A percentile compares a stretch with the other conserved stretches of the same genome.
Evolutionary conservation across 2,329 filamentous ascomycete genomes (phyloP).

Genomic region (Davidsoniella eucalypti): DNA sequence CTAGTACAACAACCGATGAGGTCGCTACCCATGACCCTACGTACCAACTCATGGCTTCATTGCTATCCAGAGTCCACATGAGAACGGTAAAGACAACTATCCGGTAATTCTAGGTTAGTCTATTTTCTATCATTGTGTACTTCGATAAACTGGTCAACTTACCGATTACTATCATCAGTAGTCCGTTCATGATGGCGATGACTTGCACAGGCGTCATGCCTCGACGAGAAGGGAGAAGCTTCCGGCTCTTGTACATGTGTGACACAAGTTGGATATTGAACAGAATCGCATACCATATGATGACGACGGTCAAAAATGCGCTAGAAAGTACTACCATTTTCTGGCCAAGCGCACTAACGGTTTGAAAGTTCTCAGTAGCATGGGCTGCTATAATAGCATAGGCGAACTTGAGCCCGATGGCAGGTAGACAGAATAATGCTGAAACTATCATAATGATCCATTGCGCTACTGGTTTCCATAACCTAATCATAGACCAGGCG

Average conservation of each 20-base stretch:
- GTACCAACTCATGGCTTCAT: too few species aligned
- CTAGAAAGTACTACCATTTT: background rate
- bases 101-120: too few species aligned
- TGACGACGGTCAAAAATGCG: conserved; percentile 19
- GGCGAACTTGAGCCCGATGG: conserved; percentile 16
- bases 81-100: too few species aligned
- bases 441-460: conserved; percentile 17
- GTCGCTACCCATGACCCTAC: background rate
- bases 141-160: conserved; percentile 13
- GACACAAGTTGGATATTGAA: conserved; percentile 35
- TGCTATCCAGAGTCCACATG: too few species aligned
- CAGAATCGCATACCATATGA: conserved; percentile 37
- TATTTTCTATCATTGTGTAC: too few species aligned
- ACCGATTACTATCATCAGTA: conserved; percentile 42
- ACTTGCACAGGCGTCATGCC: conserved; percentile 35
- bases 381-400: background rate
- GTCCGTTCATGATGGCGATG: conserved; percentile 37
- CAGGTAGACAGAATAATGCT: conserved; percentile 15
- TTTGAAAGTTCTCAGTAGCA: background rate
- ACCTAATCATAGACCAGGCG: conserved; percentile 33
- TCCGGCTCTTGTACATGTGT: conserved; percentile 31
- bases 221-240: conserved; percentile 27
- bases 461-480: conserved; percentile 28
- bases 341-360: too few species aligned
- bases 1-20: background rate